Conservation (phyloP, 805 yeast genomes). For the Myxozyma geophila region DNA sequence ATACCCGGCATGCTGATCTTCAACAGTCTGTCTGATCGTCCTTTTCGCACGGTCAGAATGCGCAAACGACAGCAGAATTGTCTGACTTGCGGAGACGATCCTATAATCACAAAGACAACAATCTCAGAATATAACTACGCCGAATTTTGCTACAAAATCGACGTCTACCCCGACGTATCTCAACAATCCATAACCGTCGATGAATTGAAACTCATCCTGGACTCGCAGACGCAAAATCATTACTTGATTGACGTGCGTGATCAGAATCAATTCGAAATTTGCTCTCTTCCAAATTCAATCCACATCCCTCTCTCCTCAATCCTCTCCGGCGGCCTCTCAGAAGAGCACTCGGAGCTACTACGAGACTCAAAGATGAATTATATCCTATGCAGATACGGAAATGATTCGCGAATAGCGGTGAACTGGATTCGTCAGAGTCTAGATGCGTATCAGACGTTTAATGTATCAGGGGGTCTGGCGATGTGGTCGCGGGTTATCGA, state of each 20-base stretch:
- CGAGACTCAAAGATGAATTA: conserved; percentile 37
- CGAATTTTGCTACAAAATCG: conserved; percentile 72
- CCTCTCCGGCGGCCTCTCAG: conserved; percentile 14
- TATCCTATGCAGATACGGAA: conserved; percentile 85
- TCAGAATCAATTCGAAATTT: conserved; percentile 70
- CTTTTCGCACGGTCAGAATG: conserved; percentile 75
- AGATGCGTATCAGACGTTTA: conserved; percentile 60
- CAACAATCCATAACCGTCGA: conserved; percentile 55
- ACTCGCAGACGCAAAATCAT: not conserved
- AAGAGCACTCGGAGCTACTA: not conserved
- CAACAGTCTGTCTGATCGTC: conserved; percentile 60
- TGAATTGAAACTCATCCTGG: conserved; percentile 40
- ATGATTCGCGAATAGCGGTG: conserved; percentile 85
- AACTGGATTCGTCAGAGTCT: conserved; percentile 54
- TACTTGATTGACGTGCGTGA: conserved; percentile 80
- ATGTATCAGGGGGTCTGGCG: conserved; percentile 77
- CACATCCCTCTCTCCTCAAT: conserved; percentile 61
- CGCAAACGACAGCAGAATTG: conserved; percentile 67
- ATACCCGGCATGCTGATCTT: conserved; percentile 52
- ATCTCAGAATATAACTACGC: conserved; percentile 64
- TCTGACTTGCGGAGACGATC: conserved; percentile 62
- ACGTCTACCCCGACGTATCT: conserved; percentile 52
- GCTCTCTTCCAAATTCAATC: conserved; percentile 60
- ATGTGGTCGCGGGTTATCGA: conserved; percentile 70
- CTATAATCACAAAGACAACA: conserved; percentile 53